These are phyloP conservation scores for Dissophora ornata DNA, from an alignment of 192 early-diverging fungal genomes.

Conservation along the genomic window DNA sequence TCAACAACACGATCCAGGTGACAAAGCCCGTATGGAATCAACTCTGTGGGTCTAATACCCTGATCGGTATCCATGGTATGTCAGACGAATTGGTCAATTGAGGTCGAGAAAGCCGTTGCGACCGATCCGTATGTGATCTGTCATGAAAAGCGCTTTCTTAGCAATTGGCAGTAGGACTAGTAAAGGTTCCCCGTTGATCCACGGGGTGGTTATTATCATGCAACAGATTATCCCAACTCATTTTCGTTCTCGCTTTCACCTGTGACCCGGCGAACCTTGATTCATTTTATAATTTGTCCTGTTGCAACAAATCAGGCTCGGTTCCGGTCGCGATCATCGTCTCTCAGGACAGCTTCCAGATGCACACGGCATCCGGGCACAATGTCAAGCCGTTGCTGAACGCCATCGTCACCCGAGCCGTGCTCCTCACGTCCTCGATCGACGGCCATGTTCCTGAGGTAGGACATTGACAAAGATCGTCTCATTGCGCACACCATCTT, in stretches of 20 bases:
- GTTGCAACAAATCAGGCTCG: slow-evolving; percentile 51
- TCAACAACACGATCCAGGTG: slow-evolving; percentile 46
- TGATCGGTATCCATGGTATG: slow-evolving; percentile 21
- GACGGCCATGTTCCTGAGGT: slow-evolving; percentile 48
- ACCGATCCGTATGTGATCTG: neutral
- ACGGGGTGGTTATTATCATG: no score
- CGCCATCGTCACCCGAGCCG: slow-evolving; percentile 42
- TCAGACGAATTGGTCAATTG: no score
- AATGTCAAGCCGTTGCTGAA: slow-evolving; percentile 15
- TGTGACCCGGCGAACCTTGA: slow-evolving; percentile 23
- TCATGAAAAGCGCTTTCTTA: no score
- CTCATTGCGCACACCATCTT: neutral
- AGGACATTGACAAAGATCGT: neutral
- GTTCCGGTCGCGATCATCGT: slow-evolving; percentile 52
- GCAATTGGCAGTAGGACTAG: neutral
- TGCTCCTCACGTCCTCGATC: slow-evolving; percentile 46
- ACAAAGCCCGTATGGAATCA: slow-evolving; percentile 37
- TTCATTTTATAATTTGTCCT: slow-evolving; percentile 1
- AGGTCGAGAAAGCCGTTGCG: no score
- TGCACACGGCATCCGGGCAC: slow-evolving; percentile 17
- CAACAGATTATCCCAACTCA: no score
- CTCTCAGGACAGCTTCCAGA: slow-evolving; percentile 33
- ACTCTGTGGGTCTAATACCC: slow-evolving; percentile 5
- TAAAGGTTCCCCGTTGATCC: neutral
- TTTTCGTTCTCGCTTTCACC: neutral